Percentiles rank a stretch among this genome's conserved stretches.
Evolutionary conservation across 208 protist genomes (phyloP).

Genomic region (Trypanosoma theileri): DNA sequence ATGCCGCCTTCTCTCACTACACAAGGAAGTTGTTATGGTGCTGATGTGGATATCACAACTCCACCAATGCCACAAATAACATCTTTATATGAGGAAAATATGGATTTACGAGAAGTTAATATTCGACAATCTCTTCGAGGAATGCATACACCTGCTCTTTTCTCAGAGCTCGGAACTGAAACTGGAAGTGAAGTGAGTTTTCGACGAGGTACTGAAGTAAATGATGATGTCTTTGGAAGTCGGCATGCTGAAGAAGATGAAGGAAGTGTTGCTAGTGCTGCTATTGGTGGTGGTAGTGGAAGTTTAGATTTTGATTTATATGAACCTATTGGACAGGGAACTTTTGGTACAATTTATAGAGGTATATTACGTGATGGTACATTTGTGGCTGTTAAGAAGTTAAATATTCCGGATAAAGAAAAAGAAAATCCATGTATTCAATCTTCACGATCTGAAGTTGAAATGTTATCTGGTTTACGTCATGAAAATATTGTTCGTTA

Average conservation of each 20-base stretch:
- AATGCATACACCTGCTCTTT: background rate
- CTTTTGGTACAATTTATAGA: constrained; percentile 27
- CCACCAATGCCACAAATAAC: background rate
- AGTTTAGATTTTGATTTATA: constrained; percentile 27
- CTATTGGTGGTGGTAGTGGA: background rate
- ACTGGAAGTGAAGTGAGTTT: background rate
- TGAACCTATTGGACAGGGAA: constrained; percentile 22
- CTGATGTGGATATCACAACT: background rate
- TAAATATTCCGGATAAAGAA: constrained; percentile 25
- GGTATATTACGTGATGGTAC: constrained; percentile 38
- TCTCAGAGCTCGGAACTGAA: constrained; percentile 4
- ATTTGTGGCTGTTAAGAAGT: constrained; percentile 61
- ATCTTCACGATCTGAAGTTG: constrained; percentile 49
- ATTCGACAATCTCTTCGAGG: background rate
- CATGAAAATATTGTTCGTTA: constrained; percentile 76
- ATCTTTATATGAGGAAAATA: background rate
- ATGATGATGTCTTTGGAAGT: background rate
- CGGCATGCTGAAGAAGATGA: background rate
- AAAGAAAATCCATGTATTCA: constrained; percentile 27
- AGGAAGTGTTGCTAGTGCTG: background rate
- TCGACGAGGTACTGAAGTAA: background rate
- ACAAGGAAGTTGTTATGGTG: background rate
- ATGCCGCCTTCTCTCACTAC: constrained; percentile 3
- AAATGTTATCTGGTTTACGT: constrained; percentile 40
- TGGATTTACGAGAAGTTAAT: constrained; percentile 4